Conservation (phyloP, 1,139 yeast genomes). For the Yamadazyma taylorii region DNA sequence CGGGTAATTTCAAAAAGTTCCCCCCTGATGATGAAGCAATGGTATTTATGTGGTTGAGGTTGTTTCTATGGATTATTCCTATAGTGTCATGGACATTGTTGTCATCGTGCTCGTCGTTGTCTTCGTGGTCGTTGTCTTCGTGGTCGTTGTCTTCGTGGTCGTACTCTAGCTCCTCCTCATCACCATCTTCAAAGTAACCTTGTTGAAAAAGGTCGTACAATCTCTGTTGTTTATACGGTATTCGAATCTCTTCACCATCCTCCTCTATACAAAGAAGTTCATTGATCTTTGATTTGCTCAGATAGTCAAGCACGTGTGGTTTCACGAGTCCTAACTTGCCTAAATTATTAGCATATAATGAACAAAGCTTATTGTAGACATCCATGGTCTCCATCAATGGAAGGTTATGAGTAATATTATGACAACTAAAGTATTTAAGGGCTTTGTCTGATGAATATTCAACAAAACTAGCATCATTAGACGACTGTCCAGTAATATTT, state of each 20-base stretch:
- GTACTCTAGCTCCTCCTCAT: too few species aligned
- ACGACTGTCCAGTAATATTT: constrained; percentile 46
- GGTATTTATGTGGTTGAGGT: constrained; percentile 15
- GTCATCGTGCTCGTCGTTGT: too few species aligned
- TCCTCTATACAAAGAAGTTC: constrained; percentile 7
- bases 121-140: too few species aligned
- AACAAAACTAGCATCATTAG: constrained; percentile 51
- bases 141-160: too few species aligned
- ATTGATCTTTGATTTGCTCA: constrained; percentile 10
- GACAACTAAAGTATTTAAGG: constrained; percentile 21
- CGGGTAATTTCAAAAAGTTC: constrained; percentile 47
- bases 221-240: constrained; percentile 7
- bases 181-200: constrained; percentile 10
- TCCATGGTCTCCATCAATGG: constrained; percentile 26
- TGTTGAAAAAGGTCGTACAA: constrained; percentile 16
- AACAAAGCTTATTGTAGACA: constrained; percentile 18
- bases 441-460: constrained; percentile 7
- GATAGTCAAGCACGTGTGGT: constrained; percentile 24
- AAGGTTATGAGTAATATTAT: constrained; percentile 22
- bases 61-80: constrained; percentile 25
- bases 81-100: constrained; percentile 39
- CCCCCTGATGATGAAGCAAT: constrained; percentile 55
- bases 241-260: constrained; percentile 3
- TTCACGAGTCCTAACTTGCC: constrained; percentile 23
- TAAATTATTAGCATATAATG: constrained; percentile 12